Evolutionary conservation across 495 filamentous ascomycete genomes (phyloP).

Genomic region (Penicillium cosmopolitanum): DNA sequence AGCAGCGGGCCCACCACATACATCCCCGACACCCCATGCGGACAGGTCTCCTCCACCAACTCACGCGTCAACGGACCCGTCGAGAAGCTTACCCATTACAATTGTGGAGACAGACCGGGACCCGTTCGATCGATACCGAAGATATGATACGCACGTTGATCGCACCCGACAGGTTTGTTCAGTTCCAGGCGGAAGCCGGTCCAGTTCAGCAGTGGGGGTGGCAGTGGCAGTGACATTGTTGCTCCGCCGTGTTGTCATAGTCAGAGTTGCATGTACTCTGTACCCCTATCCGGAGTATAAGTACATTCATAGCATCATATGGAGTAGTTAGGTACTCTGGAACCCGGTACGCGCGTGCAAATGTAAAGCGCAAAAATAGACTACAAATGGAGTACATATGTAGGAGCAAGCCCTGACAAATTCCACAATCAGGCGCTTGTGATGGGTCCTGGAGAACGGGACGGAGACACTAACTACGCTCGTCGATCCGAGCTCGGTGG

Average conservation of each 20-base stretch:
- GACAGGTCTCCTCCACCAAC: slow-evolving; percentile 30
- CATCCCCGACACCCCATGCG: slow-evolving; percentile 25
- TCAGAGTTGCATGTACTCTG: too few relatives aligned
- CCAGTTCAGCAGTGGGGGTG: slow-evolving; percentile 14
- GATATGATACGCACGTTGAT: slow-evolving; percentile 40
- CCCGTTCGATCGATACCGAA: slow-evolving; percentile 46
- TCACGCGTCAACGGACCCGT: slow-evolving; percentile 41
- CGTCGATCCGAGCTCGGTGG: slow-evolving; percentile 16
- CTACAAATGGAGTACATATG: neutral
- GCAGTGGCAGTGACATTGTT: slow-evolving; percentile 19
- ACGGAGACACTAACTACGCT: slow-evolving; percentile 20
- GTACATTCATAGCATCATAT: too few relatives aligned
- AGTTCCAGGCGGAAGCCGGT: slow-evolving; percentile 11
- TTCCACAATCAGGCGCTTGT: slow-evolving; percentile 1
- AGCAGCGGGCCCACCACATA: slow-evolving; percentile 43
- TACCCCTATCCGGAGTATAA: neutral
- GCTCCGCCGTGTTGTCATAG: neutral
- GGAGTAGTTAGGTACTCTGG: too few relatives aligned
- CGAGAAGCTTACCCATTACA: slow-evolving; percentile 30
- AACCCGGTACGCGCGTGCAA: neutral
- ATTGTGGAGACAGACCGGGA: slow-evolving; percentile 40
- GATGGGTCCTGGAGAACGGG: slow-evolving; percentile 16
- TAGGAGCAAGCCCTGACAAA: slow-evolving; percentile 1
- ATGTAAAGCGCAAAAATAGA: neutral
- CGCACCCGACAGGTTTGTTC: slow-evolving; percentile 16